Conservation (phyloP, 1,284 basidiomycete genomes). For the Apiotrichum gracile region DNA sequence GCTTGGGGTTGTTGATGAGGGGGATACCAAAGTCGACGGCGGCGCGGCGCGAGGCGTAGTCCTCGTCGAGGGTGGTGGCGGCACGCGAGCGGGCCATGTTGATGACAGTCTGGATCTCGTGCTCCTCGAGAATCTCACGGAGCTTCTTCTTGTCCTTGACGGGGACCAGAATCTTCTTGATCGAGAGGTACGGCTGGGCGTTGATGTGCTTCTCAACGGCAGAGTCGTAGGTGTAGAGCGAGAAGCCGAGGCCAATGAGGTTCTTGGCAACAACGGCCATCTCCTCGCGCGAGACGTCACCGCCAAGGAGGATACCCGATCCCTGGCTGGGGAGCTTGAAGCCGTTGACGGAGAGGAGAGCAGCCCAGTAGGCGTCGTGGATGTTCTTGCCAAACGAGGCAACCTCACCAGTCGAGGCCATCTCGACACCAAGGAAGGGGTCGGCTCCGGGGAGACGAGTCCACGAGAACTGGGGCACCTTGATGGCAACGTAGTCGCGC, state of each 20-base stretch:
- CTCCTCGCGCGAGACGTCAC: constrained; percentile 90
- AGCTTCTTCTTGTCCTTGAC: constrained; percentile 94
- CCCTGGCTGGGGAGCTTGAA: constrained; percentile 63
- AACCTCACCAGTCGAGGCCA: constrained; percentile 98
- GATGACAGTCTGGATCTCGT: constrained; percentile 91
- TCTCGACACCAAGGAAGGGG: constrained; percentile 96
- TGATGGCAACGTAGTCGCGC: constrained; percentile 91
- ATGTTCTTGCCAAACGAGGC: constrained; percentile 94
- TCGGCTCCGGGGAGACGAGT: constrained; percentile 80
- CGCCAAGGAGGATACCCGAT: constrained; percentile 50
- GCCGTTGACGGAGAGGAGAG: constrained; percentile 69
- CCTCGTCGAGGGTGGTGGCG: constrained; percentile 75
- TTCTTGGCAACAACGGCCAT: constrained; percentile 68
- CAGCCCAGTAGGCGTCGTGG: constrained; percentile 97
- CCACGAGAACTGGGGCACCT: constrained; percentile 99
- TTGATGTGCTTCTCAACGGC: constrained; percentile 86
- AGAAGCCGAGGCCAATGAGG: constrained; percentile 97
- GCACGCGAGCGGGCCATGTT: constrained; percentile 84
- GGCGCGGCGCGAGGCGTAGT: constrained; percentile 89
- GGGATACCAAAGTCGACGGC: constrained; percentile 82
- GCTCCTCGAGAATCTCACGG: constrained; percentile 72
- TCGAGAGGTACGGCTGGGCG: constrained; percentile 63
- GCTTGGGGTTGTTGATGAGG: constrained; percentile 83
- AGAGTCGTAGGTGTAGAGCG: constrained; percentile 64
- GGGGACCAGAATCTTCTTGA: constrained; percentile 90